These are phyloP conservation scores for Cryptococcus jaspeensis DNA, from an alignment of 1,284 basidiomycete genomes.

Conservation along the genomic window DNA sequence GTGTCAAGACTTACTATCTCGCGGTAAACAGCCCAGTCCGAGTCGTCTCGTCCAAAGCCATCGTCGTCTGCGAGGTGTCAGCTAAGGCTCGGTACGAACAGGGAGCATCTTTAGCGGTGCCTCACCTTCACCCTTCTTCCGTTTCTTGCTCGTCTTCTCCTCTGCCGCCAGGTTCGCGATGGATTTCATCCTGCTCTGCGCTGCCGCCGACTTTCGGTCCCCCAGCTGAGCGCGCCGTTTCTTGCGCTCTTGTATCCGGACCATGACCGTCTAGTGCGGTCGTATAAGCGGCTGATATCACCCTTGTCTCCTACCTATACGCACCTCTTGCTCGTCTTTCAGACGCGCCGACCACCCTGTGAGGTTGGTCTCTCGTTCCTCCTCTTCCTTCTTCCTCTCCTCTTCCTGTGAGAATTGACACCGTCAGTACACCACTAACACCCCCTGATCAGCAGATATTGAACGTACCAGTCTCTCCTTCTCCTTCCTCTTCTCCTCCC, in stretches of 20 bases:
- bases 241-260: constrained; percentile 79
- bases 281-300: not conserved
- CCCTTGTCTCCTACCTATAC: constrained; percentile 11
- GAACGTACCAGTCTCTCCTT: constrained; percentile 58
- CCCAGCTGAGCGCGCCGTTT: constrained; percentile 78
- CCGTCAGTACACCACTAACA: not conserved
- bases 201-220: constrained; percentile 90
- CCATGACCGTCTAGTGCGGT: constrained; percentile 65
- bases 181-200: constrained; percentile 95
- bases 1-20: constrained; percentile 70
- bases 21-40: constrained; percentile 96
- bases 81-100: not conserved
- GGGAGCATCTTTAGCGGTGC: not conserved
- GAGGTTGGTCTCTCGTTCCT: constrained; percentile 71
- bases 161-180: constrained; percentile 89
- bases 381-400: constrained; percentile 71
- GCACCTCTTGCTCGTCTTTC: constrained; percentile 73
- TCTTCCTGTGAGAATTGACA: constrained; percentile 57
- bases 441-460: not conserved
- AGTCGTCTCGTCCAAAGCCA: constrained; percentile 90
- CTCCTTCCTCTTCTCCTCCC: constrained; percentile 86
- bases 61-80: constrained; percentile 64
- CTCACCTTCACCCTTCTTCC: constrained; percentile 74
- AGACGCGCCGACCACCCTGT: constrained; percentile 69
- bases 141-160: constrained; percentile 65